These are phyloP conservation scores for Gastrolobium villosum DNA, from an alignment of 306 rosid genomes.

Conservation along the genomic window DNA sequence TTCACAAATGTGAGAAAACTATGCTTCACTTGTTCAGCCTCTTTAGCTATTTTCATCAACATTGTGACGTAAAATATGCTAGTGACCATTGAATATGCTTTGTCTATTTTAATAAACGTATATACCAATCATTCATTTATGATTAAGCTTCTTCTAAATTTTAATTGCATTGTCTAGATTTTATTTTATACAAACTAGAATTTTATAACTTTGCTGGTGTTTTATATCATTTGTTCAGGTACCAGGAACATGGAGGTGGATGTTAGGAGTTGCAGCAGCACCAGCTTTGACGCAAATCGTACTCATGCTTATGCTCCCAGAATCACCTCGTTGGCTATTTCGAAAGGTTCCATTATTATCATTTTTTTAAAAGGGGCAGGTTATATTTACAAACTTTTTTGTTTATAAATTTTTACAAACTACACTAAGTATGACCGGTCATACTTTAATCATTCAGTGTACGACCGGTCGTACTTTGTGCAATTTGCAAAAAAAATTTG, in stretches of 20 bases:
- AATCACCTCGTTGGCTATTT: constrained; percentile 78
- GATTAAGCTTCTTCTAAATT: background rate
- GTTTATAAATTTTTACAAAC: no score
- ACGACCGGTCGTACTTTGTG: no score
- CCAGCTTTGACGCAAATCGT: constrained; percentile 64
- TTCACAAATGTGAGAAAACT: constrained; percentile 58
- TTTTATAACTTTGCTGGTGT: background rate
- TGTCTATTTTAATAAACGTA: background rate
- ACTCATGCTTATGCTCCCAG: constrained; percentile 68
- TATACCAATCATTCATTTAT: background rate
- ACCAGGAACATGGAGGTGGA: constrained; percentile 82
- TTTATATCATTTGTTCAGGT: constrained; percentile 48
- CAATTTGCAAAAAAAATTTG: no score
- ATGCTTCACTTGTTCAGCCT: background rate
- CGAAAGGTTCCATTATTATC: constrained; percentile 58
- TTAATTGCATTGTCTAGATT: background rate
- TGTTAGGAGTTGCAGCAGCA: constrained; percentile 76
- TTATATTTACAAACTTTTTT: no score
- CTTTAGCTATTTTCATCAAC: background rate
- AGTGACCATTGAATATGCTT: background rate
- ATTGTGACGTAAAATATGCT: background rate
- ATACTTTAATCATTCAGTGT: no score
- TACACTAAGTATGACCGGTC: no score
- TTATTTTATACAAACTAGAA: background rate
- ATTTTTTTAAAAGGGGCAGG: no score